Evolutionary conservation across 495 filamentous ascomycete genomes (phyloP).

Genomic region (Bacidia rubella): DNA sequence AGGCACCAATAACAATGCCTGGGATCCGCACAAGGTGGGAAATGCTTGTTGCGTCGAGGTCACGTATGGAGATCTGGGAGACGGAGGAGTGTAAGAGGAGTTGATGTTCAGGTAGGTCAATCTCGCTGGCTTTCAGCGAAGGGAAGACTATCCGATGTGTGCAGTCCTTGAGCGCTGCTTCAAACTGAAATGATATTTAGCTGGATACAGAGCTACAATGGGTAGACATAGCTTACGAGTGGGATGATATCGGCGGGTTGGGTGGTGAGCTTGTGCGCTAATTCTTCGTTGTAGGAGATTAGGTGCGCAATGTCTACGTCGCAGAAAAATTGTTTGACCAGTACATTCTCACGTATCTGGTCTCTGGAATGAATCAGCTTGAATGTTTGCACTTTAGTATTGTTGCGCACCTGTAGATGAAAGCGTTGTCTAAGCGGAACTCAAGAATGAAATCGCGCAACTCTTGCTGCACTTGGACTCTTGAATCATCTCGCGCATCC

Average conservation of each 20-base stretch:
- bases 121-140: conserved; percentile 50
- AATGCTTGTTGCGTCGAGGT: conserved; percentile 84
- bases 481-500: conserved; percentile 47
- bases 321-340: conserved; percentile 90
- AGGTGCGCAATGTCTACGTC: conserved; percentile 95
- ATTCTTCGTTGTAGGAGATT: conserved; percentile 91
- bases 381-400: not conserved
- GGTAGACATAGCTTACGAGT: too few species aligned
- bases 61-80: conserved; percentile 82
- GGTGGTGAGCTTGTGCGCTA: conserved; percentile 79
- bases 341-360: conserved; percentile 87
- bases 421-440: conserved; percentile 90
- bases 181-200: conserved; percentile 54
- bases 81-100: conserved; percentile 88
- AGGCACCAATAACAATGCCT: conserved; percentile 95
- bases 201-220: not conserved
- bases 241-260: conserved; percentile 91
- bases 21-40: conserved; percentile 91
- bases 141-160: conserved; percentile 81
- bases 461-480: conserved; percentile 39
- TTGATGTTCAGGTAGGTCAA: conserved; percentile 77
- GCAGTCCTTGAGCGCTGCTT: conserved; percentile 76
- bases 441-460: conserved; percentile 75
- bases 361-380: conserved; percentile 43
- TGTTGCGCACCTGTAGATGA: conserved; percentile 71